Conservation (phyloP, 805 yeast species). For the Candida taoyuanica region DNA sequence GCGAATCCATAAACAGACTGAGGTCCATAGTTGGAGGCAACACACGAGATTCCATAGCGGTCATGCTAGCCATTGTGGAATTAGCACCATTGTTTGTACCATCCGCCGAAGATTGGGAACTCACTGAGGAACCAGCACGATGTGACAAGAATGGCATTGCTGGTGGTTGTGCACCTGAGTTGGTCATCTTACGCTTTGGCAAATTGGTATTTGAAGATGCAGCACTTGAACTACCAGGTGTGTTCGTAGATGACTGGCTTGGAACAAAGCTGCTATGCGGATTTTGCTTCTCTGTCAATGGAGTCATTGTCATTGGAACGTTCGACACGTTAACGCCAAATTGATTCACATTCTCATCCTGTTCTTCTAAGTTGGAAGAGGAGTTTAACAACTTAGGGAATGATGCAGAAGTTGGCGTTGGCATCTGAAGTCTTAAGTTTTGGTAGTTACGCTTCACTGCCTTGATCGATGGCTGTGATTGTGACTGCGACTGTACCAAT, state of each 20-base stretch:
- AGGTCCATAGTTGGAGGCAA: conserved; percentile 16
- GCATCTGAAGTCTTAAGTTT: conserved; percentile 68
- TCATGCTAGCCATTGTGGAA: conserved; percentile 6
- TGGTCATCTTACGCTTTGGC: conserved; percentile 13
- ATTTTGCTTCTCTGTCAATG: conserved; percentile 56
- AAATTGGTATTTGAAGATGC: conserved; percentile 2
- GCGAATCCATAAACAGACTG: conserved; percentile 22
- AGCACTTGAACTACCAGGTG: not conserved
- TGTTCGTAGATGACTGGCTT: not conserved
- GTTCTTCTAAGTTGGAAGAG: conserved; percentile 30
- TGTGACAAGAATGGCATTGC: conserved; percentile 17
- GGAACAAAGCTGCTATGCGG: conserved; percentile 2
- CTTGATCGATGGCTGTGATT: not conserved
- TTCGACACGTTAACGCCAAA: conserved; percentile 56
- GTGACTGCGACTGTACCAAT: conserved; percentile 8
- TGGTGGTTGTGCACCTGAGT: conserved; percentile 11
- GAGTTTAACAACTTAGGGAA: conserved; percentile 28
- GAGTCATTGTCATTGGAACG: conserved; percentile 71
- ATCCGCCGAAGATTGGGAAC: conserved; percentile 16
- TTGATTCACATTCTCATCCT: conserved; percentile 51
- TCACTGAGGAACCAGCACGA: conserved; percentile 12
- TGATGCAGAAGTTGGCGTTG: conserved; percentile 50
- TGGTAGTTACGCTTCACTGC: conserved; percentile 38
- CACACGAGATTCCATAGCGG: conserved; percentile 6
- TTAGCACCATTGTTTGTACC: conserved; percentile 8